Percentiles rank a stretch among this genome's conserved stretches.
These are phyloP conservation scores for Diaporthe helianthi DNA, from an alignment of 2,329 filamentous ascomycete species.

Conservation along the genomic window DNA sequence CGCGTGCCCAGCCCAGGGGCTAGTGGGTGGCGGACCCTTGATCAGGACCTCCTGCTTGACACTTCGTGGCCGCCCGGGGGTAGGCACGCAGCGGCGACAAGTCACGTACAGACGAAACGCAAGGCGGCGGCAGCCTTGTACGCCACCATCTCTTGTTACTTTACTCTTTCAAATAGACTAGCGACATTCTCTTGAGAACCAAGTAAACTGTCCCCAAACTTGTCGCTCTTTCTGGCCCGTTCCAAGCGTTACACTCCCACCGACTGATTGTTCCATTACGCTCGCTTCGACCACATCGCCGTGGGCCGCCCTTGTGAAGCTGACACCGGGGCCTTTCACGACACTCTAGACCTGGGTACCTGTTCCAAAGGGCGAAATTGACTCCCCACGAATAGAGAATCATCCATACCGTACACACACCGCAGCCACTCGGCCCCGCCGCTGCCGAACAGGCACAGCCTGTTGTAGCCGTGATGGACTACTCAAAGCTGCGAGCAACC, in stretches of 20 bases:
- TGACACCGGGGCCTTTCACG: not conserved
- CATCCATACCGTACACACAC: not conserved
- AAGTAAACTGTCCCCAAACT: not conserved
- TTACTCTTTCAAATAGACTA: not conserved
- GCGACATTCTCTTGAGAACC: not conserved
- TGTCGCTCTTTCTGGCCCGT: not conserved
- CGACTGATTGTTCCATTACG: not conserved
- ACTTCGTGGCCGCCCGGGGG: not conserved
- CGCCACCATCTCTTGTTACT: not conserved
- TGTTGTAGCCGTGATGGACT: conserved; percentile 62
- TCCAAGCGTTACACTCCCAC: not conserved
- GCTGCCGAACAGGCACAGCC: conserved; percentile 27
- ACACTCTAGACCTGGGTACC: not conserved
- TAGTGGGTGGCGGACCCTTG: conserved; percentile 8
- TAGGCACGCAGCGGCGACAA: conserved; percentile 9
- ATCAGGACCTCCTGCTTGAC: not conserved
- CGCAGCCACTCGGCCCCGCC: not conserved
- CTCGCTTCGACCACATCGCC: not conserved
- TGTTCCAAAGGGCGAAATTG: not conserved
- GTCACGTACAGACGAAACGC: conserved; percentile 20
- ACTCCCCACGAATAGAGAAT: too few relatives aligned
- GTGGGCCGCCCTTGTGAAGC: not conserved
- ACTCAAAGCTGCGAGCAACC: conserved; percentile 80
- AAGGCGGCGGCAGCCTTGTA: conserved; percentile 25
- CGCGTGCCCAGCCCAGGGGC: conserved; percentile 11